These are phyloP conservation scores for Plasmodium gonderi DNA, from an alignment of 169 alveolate genomes.

Conservation along the genomic window DNA sequence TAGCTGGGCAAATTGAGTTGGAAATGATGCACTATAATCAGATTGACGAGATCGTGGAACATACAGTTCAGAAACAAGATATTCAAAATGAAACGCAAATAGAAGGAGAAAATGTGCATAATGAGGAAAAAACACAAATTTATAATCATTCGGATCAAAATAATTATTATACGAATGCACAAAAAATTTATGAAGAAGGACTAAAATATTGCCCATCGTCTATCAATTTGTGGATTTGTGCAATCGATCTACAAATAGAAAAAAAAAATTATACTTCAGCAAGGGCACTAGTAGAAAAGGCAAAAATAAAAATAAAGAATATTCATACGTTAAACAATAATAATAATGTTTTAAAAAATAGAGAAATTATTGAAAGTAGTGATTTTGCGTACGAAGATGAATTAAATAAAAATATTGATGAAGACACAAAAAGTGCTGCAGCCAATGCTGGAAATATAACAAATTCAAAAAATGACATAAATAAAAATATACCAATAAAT, in stretches of 20 bases:
- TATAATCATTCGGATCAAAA: background rate
- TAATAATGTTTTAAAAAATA: slow-evolving; percentile 73
- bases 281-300: slow-evolving; percentile 91
- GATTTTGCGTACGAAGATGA: slow-evolving; percentile 73
- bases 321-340: slow-evolving; percentile 91
- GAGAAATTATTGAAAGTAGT: slow-evolving; percentile 76
- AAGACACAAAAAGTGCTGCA: slow-evolving; percentile 73
- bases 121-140: background rate
- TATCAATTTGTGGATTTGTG: slow-evolving; percentile 91
- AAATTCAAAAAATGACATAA: slow-evolving; percentile 40
- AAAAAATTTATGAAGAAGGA: slow-evolving; percentile 79
- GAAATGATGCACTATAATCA: slow-evolving; percentile 75
- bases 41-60: background rate
- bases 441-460: slow-evolving; percentile 4
- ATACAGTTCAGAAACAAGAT: too few relatives aligned
- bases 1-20: slow-evolving; percentile 90
- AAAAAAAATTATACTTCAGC: slow-evolving; percentile 89
- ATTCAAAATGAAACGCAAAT: background rate
- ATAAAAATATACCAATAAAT: slow-evolving; percentile 68
- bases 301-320: slow-evolving; percentile 80
- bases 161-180: slow-evolving; percentile 30
- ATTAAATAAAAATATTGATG: slow-evolving; percentile 69
- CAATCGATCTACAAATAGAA: slow-evolving; percentile 87
- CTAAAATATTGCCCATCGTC: slow-evolving; percentile 81
- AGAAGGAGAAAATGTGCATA: background rate